phyloP scores from a whole-genome alignment of 495 filamentous ascomycete species.

The Astrothelium macrocarpum region DNA sequence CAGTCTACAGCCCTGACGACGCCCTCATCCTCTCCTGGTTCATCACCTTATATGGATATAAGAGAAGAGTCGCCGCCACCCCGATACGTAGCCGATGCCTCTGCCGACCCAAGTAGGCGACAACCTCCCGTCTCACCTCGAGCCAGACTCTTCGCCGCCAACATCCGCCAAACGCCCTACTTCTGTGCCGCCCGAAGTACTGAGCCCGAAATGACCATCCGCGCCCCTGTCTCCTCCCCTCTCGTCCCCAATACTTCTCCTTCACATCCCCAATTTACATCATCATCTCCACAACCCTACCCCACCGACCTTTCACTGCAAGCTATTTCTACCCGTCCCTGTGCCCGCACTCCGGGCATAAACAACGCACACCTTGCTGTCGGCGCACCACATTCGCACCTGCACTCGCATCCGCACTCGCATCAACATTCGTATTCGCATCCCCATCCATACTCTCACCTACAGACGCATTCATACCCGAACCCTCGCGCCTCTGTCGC shows the following conservation, averaged over 20 bases:
- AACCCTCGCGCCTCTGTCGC: constrained; percentile 14
- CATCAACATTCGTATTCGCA: too few relatives aligned
- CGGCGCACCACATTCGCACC: too few relatives aligned
- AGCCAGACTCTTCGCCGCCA: not conserved
- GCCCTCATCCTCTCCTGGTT: not conserved
- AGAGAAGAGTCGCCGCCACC: not conserved
- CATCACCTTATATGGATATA: not conserved
- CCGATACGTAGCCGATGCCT: not conserved
- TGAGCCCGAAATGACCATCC: not conserved
- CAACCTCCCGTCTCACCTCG: not conserved
- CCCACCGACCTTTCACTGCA: not conserved
- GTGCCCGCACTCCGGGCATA: too few relatives aligned
- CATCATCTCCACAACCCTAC: not conserved
- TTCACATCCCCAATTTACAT: not conserved
- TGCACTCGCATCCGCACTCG: too few relatives aligned
- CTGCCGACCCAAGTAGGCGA: not conserved
- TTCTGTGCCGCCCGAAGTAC: not conserved
- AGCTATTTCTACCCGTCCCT: too few relatives aligned
- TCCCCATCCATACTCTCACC: not conserved
- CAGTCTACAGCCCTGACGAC: constrained; percentile 2
- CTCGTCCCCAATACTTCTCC: not conserved
- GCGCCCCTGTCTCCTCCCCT: not conserved
- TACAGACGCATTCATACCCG: not conserved
- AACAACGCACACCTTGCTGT: too few relatives aligned
- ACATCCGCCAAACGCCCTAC: not conserved